phyloP scores from a whole-genome alignment of 306 rosid species.

The Vachellia pachyceras region DNA sequence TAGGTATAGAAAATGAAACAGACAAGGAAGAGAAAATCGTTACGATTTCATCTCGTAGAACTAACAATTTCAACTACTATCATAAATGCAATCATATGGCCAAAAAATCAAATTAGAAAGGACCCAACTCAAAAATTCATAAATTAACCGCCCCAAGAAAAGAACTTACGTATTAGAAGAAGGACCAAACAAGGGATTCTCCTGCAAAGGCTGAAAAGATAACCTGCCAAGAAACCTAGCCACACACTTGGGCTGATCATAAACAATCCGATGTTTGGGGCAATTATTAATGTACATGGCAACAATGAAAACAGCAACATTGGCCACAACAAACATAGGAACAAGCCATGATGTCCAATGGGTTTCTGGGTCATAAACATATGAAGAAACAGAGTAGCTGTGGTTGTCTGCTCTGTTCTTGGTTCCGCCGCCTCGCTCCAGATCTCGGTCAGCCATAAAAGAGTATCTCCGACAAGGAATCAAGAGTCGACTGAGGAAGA shows the following conservation, averaged over 20 bases:
- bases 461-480: background rate
- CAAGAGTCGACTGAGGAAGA: background rate
- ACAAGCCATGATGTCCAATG: conserved; percentile 89
- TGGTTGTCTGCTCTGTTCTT: conserved; percentile 43
- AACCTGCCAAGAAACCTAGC: conserved; percentile 64
- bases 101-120: conserved; percentile 5
- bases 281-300: conserved; percentile 77
- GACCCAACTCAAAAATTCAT: conserved; percentile 10
- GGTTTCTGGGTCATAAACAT: conserved; percentile 52
- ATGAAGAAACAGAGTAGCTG: conserved; percentile 36
- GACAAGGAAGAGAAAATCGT: background rate
- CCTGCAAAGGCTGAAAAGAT: conserved; percentile 74
- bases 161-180: conserved; percentile 70
- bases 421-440: conserved; percentile 57
- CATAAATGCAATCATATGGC: background rate
- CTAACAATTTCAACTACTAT: conserved; percentile 6
- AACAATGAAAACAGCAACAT: conserved; percentile 62
- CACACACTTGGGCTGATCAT: conserved; percentile 51
- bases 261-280: conserved; percentile 44
- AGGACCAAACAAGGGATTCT: conserved; percentile 87
- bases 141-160: background rate
- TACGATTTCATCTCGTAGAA: conserved; percentile 3
- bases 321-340: conserved; percentile 70
- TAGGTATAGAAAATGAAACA: background rate
- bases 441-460: conserved; percentile 64